Evolutionary conservation across 176 grass and related monocot genomes (phyloP), one percentile per base, ranked within the genome.

Genomic region (Dendrocalamus sinicus): DNA sequence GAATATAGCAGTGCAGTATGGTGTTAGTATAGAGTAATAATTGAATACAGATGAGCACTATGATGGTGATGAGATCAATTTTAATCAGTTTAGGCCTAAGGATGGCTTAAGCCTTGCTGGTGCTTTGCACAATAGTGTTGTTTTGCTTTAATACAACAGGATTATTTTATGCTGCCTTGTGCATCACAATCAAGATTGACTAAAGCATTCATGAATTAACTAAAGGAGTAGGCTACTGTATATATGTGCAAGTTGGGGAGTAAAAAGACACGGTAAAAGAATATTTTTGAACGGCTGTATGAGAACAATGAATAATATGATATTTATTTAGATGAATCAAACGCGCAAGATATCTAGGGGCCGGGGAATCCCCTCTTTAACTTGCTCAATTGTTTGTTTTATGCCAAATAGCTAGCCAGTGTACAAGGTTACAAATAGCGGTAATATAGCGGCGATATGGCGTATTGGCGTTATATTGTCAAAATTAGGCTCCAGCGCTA

Each of bases 71-170:
- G 20, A 32, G 68, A 74, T 65, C 58, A 76, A 59, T 77, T 23
- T 12, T 8, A 40, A 77, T 77, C 72, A 24, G 14, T 13, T 77
- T 22, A 39, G 28, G 59, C 23, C 9, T 51, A 26, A 63, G 72
- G 67, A 79, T 86, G 67, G 54, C 44, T 64, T 20, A 51, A 76
- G 61, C 48, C 62, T 48, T 77, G 62, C 76, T 74, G 67, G 35
- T 30, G 69, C n/a, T 44, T 66, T 43, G 58, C 78, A 68, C n/a
- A 16, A 68, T 87, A 37, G 16, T 37, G 47, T 48, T 59, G 78
- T 81, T 70, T 81, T 87, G 70, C 85, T 81, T 75, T 78, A 24
- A 37, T 47, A 59, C 74, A 70, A 19, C 64, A 85, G 0, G 39
- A 39, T 47, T 85, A 48, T 67, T 78, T 57, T 78, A 85, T 48